Conservation (phyloP, 23 red algal genomes). For the Agarophyton chilense region DNA sequence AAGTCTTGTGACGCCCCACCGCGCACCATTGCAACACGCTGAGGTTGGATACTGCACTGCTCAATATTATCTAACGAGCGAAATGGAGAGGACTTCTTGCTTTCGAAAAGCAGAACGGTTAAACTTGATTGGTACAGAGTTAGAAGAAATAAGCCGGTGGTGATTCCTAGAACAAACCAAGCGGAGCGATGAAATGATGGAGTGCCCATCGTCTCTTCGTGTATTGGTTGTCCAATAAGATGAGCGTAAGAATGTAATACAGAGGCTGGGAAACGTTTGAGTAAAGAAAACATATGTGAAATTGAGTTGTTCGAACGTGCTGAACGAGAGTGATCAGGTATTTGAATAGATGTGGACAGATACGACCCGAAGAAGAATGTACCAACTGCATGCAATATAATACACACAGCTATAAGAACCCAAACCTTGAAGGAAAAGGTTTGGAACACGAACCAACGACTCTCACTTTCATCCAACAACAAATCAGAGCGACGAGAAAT, state of each 20-base stretch:
- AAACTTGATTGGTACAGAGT: conserved; percentile 49
- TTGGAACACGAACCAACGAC: conserved; percentile 54
- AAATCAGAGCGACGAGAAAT: conserved; percentile 31
- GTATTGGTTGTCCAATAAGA: conserved; percentile 45
- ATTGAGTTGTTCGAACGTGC: no score
- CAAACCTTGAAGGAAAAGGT: conserved; percentile 48
- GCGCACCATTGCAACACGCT: conserved; percentile 32
- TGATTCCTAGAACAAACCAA: conserved; percentile 50
- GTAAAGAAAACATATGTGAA: neutral
- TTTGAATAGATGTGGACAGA: no score
- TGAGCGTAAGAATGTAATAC: conserved; percentile 52
- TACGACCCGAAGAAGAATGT: conserved; percentile 28
- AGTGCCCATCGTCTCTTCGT: neutral
- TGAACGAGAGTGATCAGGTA: no score
- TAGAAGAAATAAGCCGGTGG: conserved; percentile 46
- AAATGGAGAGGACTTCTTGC: conserved; percentile 42
- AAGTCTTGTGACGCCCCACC: conserved; percentile 52
- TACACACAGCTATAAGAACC: conserved; percentile 18
- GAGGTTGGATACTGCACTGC: conserved; percentile 14
- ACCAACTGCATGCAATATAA: conserved; percentile 21
- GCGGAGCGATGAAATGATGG: conserved; percentile 59
- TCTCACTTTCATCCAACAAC: conserved; percentile 27
- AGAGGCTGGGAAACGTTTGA: conserved; percentile 43
- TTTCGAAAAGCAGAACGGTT: conserved; percentile 48
- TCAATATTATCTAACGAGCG: conserved; percentile 22